These are phyloP conservation scores for Penicillium brasilianum DNA, from an alignment of 2,329 filamentous ascomycete genomes.

Conservation along the genomic window DNA sequence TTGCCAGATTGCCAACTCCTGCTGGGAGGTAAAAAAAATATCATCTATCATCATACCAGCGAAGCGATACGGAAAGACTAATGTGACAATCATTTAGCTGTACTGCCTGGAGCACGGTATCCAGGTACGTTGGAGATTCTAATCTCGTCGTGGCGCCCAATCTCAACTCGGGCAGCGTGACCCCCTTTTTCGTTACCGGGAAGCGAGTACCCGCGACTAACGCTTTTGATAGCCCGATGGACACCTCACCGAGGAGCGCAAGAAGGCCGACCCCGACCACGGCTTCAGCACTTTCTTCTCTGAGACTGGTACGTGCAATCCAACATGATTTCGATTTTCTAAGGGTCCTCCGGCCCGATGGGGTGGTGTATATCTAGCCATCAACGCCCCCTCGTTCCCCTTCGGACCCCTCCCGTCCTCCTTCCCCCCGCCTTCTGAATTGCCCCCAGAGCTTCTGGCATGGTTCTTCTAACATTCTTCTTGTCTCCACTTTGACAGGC, in stretches of 20 bases:
- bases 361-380: not conserved
- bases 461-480: slow-evolving; percentile 26
- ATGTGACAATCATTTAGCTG: slow-evolving; percentile 66
- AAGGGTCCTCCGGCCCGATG: not conserved
- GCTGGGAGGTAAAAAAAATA: slow-evolving; percentile 86
- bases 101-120: slow-evolving; percentile 99
- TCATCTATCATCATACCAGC: slow-evolving; percentile 13
- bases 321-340: slow-evolving; percentile 28
- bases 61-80: slow-evolving; percentile 29
- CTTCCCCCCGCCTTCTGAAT: slow-evolving; percentile 15
- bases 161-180: slow-evolving; percentile 22
- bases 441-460: not conserved
- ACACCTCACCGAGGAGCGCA: slow-evolving; percentile 97
- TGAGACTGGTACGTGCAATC: slow-evolving; percentile 79
- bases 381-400: not conserved
- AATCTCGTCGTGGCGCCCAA: slow-evolving; percentile 25
- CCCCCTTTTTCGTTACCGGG: slow-evolving; percentile 27
- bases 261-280: slow-evolving; percentile 88
- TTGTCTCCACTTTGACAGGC: slow-evolving; percentile 59
- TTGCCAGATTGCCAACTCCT: slow-evolving; percentile 99
- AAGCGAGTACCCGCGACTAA: slow-evolving; percentile 34
- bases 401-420: too few relatives aligned
- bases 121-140: slow-evolving; percentile 69
- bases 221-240: slow-evolving; percentile 79
- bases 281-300: slow-evolving; percentile 99